These are phyloP conservation scores for Mycena epipterygia DNA, from an alignment of 768 basidiomycete species.

Conservation along the genomic window DNA sequence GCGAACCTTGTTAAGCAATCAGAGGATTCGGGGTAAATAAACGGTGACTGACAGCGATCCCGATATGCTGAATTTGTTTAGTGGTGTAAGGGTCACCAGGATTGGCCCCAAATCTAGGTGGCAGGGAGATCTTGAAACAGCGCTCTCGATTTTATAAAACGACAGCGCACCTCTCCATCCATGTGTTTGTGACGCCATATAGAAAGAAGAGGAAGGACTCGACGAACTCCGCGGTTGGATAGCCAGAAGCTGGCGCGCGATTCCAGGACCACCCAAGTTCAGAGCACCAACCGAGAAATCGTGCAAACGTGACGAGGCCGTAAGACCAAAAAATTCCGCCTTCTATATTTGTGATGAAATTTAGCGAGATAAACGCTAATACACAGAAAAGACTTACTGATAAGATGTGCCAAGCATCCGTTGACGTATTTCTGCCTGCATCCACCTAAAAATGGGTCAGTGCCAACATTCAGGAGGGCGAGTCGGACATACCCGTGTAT, in stretches of 20 bases:
- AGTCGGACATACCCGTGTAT: slow-evolving; percentile 72
- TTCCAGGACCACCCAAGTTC: slow-evolving; percentile 98
- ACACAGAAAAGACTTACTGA: slow-evolving; percentile 72
- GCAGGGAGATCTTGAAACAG: neutral
- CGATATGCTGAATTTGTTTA: slow-evolving; percentile 94
- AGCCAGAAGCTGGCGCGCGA: slow-evolving; percentile 62
- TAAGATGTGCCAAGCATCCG: slow-evolving; percentile 90
- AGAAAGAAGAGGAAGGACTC: slow-evolving; percentile 87
- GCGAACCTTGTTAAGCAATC: slow-evolving; percentile 15
- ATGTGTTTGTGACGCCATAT: slow-evolving; percentile 93
- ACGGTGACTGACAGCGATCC: slow-evolving; percentile 77
- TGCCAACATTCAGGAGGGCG: neutral
- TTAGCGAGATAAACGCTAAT: slow-evolving; percentile 6
- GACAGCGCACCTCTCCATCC: slow-evolving; percentile 84
- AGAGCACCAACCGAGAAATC: slow-evolving; percentile 92
- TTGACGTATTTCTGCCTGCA: slow-evolving; percentile 86
- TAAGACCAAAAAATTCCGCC: slow-evolving; percentile 95
- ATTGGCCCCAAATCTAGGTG: slow-evolving; percentile 78
- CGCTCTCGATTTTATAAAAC: neutral
- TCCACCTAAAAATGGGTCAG: slow-evolving; percentile 59
- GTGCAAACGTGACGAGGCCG: slow-evolving; percentile 89
- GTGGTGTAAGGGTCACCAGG: slow-evolving; percentile 89
- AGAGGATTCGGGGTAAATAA: slow-evolving; percentile 6
- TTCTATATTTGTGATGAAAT: slow-evolving; percentile 59
- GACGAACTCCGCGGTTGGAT: slow-evolving; percentile 79